Evolutionary conservation across 2,329 filamentous ascomycete species (phyloP).

Genomic region (Botrytis sinoallii): DNA sequence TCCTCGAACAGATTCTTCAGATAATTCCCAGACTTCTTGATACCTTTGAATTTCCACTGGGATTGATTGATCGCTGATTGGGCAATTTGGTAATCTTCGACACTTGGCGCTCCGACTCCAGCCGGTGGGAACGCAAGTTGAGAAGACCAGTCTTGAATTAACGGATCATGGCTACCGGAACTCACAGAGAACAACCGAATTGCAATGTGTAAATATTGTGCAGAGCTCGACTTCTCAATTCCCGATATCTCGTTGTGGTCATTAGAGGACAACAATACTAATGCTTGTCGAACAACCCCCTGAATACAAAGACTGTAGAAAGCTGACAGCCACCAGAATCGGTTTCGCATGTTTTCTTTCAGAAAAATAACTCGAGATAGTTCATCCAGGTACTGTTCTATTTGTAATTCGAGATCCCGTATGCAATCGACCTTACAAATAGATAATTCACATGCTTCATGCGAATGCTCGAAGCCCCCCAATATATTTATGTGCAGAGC

Average conservation of each 20-base stretch:
- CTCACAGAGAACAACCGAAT: conserved; percentile 23
- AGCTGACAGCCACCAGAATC: conserved; percentile 24
- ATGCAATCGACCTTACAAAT: conserved; percentile 24
- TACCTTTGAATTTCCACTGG: background rate
- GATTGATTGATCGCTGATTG: conserved; percentile 1
- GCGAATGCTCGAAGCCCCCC: background rate
- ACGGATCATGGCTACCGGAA: conserved; percentile 19
- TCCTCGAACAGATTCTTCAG: conserved; percentile 18
- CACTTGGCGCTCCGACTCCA: background rate
- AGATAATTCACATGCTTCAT: conserved; percentile 7
- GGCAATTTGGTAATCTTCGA: conserved; percentile 9
- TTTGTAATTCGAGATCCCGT: conserved; percentile 11
- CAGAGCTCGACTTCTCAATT: background rate
- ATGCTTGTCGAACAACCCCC: conserved; percentile 20
- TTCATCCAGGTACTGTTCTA: conserved; percentile 22
- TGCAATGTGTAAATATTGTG: conserved; percentile 21
- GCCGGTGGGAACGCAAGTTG: background rate
- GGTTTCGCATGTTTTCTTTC: conserved; percentile 24
- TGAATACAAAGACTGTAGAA: conserved; percentile 29
- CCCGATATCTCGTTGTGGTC: background rate
- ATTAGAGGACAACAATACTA: background rate
- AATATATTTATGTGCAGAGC: conserved; percentile 18
- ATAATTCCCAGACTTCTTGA: conserved; percentile 9
- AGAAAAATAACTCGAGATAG: conserved; percentile 25
- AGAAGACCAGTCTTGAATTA: conserved; percentile 13